Base-by-base conservation (phyloP, 768 basidiomycete genomes). In the Candolleomyces eurysporus region DNA sequence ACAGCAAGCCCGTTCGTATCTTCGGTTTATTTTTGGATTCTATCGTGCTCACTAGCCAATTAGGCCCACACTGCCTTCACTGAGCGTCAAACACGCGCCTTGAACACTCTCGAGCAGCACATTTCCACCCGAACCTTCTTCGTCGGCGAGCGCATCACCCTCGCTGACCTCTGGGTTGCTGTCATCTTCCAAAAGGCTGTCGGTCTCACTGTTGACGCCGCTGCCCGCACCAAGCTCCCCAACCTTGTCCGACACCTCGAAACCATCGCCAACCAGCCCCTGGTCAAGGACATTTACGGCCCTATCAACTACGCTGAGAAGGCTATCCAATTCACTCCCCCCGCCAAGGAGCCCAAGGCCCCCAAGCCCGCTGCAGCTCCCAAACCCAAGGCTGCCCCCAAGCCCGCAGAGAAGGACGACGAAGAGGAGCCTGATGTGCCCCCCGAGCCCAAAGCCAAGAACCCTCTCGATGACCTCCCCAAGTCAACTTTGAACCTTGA, bases 141-240 rank as follows among this genome's bases (percentile, higher is more conserved):
- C 69, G 94, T 94, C 59, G 89, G 88, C 65, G 93, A 99, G 73
- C 92, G 96, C 70, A 90, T 98, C 82, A 93, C 94, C 63, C 82
- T 96, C 51, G 97, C 95, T 64, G 97, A 99, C 69, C 73, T 99
- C 75, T 72, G 74, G 70, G 67, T 92, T 65, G 92, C 90, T 42
- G 73, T 80, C 57, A 65, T 83, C 70, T 71, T 94, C 63, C 79
- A 80, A 65, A 79, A 79, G 63, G 81, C 82, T 2, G 83, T 84
- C 69, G 58, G 68, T 22, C n/a, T 77, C 65, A 84, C 84, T 64
- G 64, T 94, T 67, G 96, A 94, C 68, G 84, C 88, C 17, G 66
- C 82, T 46, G 69, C 78, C 51, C 89, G 94, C 60, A 78, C 82
- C 39, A 84, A 88, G 69, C 73, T 86, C 75, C 85, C 91, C 68